Conservation (phyloP, 2,329 filamentous ascomycete species). For the Colletotrichum sansevieriae region DNA sequence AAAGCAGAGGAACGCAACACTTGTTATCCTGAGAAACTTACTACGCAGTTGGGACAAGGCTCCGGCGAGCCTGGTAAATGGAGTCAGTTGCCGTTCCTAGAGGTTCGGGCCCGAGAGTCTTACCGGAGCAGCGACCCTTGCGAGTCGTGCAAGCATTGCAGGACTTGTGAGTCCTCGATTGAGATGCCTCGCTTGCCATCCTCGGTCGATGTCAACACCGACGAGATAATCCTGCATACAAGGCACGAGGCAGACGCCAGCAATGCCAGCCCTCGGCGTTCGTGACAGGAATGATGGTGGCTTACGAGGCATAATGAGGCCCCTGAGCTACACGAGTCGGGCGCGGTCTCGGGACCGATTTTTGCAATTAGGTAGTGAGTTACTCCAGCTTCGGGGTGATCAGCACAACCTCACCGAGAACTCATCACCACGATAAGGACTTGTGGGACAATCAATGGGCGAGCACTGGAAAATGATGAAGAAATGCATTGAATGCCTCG, state of each 20-base stretch:
- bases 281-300: conserved; percentile 15
- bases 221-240: neutral
- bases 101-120: neutral
- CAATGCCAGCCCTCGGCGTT: neutral
- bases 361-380: neutral
- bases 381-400: conserved; percentile 19
- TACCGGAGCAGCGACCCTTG: conserved; percentile 56
- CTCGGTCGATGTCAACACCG: neutral
- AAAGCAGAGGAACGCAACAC: too few species aligned
- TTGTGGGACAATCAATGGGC: neutral
- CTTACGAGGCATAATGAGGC: neutral
- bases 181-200: conserved; percentile 12
- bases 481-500: too few species aligned
- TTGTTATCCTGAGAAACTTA: conserved; percentile 13
- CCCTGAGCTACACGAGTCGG: conserved; percentile 7
- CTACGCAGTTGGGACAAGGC: conserved; percentile 48
- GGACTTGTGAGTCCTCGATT: conserved; percentile 44
- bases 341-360: conserved; percentile 17
- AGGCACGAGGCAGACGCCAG: neutral
- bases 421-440: neutral
- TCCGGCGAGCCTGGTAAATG: conserved; percentile 10
- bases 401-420: conserved; percentile 3
- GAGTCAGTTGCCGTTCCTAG: neutral
- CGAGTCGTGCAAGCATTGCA: conserved; percentile 56
- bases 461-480: neutral